Base-by-base conservation (phyloP, 257 asterid genomes). In the Leptodermis oblonga region DNA sequence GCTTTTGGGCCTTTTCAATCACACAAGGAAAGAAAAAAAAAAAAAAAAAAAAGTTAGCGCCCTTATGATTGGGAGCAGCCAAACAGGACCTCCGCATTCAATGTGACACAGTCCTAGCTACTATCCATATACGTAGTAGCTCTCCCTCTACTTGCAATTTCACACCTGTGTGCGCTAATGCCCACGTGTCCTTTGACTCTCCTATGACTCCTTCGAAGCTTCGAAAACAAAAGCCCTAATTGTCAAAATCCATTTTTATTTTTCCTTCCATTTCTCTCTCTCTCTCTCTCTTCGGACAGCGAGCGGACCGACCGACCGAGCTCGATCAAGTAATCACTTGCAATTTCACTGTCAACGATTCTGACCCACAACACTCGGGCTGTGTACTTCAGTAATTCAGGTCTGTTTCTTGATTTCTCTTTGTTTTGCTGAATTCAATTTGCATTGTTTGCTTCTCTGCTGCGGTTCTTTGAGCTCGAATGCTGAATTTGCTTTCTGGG, bases 121-220 rank as follows among this genome's bases (percentile, higher is more conserved):
- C 31, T 52, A 52, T 5, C 46, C 51, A 15, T 15, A 56, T n/a
- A n/a, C n/a, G n/a, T 1, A 45, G 10, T 41, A 18, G 26, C 55
- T 39, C 54, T 3, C 10, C 5, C 31, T 7, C 3, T 11, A n/a
- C 67, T 36, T 33, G 5, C 11, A 14, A 46, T 13, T 65, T 15
- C 68, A 23, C 69, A 18, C 42, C 53, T n/a, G 66, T 55, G n/a
- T n/a, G n/a, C n/a, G n/a, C n/a, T 9, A 33, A 70, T 54, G 13
- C 78, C 67, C 85, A 76, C 85, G 84, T 77, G 84, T 56, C 72
- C 67, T n/a, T 85, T 83, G 88, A 83, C 86, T 69, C 49, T 49
- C 4, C 31, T 43, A 30, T 55, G 86, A 83, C 90, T 68, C 56
- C 4, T 15, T 4, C 74, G 87, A 85, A 85, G 73, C 87, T 81